Evolutionary conservation across 1,284 basidiomycete species (phyloP), one percentile per base, ranked within the genome.

Genomic region (Tilletia caries): DNA sequence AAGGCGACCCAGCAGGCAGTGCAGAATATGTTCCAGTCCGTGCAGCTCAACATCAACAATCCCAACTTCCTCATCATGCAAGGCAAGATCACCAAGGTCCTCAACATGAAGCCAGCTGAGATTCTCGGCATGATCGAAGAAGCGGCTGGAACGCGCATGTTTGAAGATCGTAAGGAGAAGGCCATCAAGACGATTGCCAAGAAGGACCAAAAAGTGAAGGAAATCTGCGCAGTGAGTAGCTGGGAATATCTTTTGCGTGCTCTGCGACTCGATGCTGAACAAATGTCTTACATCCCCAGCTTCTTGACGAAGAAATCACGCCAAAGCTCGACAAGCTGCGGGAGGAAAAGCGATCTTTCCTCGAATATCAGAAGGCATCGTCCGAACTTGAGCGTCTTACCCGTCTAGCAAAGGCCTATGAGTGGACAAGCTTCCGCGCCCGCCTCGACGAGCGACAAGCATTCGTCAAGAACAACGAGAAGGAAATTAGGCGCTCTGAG

Each of bases 11-110:
- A 97, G 75, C 89, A 93, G 73, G 87, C 87, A 0, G 89, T 99
- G 1, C 95, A 97, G 79, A 92, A 91, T 65, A 87, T 98, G 48
- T 98, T 99, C 82, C 96, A 98, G 83, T 91, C 92, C 46, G 94
- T 98, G 0, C 95, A 98, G 84, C 89, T 99, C 78, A 98, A 98
- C 84, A 98, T 99, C 88, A 99, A 98, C 86, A 98, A 98, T 84
- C 96, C 96, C 62, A 98, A 98, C 83, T 98, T 98, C 85, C 88
- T 99, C 72, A 98, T 98, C 84, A 98, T 98, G 95, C 96, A 99
- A 85, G 96, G 96, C 62, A 85, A 85, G 76, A 85, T 84, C 74
- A 83, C 84, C 68, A 84, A 92, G 89, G 92, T 98, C 1, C 88
- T 99, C 68, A 98, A 98, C 84, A 98, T 99, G 96, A 91, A 93